These are phyloP conservation scores for Aurinia saxatilis DNA, from an alignment of 345 rosid species.

Conservation along the genomic window DNA sequence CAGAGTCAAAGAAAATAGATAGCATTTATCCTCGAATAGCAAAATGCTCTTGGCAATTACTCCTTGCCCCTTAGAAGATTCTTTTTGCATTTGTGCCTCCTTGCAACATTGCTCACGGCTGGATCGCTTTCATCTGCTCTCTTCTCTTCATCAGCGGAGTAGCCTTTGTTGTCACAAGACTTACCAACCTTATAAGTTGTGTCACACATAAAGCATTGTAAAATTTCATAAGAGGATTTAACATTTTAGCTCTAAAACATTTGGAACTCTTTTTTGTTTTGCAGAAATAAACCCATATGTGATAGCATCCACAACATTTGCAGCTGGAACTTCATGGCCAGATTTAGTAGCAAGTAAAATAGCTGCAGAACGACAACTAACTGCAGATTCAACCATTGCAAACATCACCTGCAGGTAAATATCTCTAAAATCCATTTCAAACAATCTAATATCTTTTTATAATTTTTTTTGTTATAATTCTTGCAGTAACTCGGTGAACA, in stretches of 20 bases:
- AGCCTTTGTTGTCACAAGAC: conserved; percentile 56
- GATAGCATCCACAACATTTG: conserved; percentile 78
- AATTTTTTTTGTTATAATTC: neutral
- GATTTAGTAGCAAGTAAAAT: too few relatives aligned
- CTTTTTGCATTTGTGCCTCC: too few relatives aligned
- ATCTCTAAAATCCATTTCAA: neutral
- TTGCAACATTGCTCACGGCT: conserved; percentile 75
- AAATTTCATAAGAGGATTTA: neutral
- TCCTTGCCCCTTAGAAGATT: too few relatives aligned
- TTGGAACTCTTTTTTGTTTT: neutral
- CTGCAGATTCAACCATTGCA: conserved; percentile 97
- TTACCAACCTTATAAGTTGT: conserved; percentile 83
- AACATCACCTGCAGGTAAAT: too few relatives aligned
- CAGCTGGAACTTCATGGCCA: conserved; percentile 98
- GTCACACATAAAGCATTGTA: conserved; percentile 24
- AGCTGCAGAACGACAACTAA: conserved; percentile 83
- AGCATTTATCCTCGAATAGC: too few relatives aligned
- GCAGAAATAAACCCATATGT: conserved; percentile 88
- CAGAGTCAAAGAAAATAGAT: too few relatives aligned
- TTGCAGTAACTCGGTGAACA: conserved; percentile 84
- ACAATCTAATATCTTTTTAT: neutral
- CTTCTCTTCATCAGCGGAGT: too few relatives aligned
- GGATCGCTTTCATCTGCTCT: conserved; percentile 83
- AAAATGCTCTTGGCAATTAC: too few relatives aligned
- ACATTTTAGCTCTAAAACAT: neutral